phyloP scores from a whole-genome alignment of 345 rosid species.

The Heritiera fomes region DNA sequence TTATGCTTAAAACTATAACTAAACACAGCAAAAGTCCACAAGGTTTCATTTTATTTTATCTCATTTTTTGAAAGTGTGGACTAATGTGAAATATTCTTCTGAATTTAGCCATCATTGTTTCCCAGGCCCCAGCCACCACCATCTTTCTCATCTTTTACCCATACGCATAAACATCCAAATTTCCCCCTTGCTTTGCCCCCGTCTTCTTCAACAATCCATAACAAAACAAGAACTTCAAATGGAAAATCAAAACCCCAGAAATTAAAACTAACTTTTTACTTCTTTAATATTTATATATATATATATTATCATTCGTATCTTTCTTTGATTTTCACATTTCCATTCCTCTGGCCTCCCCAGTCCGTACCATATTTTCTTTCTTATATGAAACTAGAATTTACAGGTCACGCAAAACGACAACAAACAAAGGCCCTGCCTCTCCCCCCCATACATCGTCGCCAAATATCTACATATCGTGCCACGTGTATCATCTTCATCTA shows the following conservation, averaged over 20 bases:
- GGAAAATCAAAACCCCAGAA: background rate
- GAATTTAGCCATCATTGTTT: too few relatives aligned
- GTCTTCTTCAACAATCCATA: too few relatives aligned
- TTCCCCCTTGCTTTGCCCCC: too few relatives aligned
- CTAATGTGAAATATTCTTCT: too few relatives aligned
- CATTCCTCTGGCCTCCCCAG: background rate
- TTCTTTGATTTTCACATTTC: background rate
- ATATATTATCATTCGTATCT: background rate
- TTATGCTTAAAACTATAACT: too few relatives aligned
- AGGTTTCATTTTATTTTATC: too few relatives aligned
- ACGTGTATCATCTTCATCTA: constrained; percentile 5
- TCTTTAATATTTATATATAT: background rate
- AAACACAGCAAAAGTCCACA: too few relatives aligned
- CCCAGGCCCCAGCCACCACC: too few relatives aligned
- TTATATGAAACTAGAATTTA: background rate
- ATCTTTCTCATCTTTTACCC: too few relatives aligned
- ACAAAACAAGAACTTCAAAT: too few relatives aligned
- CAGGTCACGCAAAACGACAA: constrained; percentile 1
- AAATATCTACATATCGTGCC: constrained; percentile 32
- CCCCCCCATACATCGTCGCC: background rate
- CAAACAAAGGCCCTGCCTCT: background rate
- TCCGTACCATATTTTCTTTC: background rate
- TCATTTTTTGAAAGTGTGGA: too few relatives aligned
- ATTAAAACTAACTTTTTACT: background rate
- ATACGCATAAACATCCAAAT: too few relatives aligned